These are phyloP conservation scores for Plasmodium inui DNA, from an alignment of 169 alveolate species.

Conservation along the genomic window DNA sequence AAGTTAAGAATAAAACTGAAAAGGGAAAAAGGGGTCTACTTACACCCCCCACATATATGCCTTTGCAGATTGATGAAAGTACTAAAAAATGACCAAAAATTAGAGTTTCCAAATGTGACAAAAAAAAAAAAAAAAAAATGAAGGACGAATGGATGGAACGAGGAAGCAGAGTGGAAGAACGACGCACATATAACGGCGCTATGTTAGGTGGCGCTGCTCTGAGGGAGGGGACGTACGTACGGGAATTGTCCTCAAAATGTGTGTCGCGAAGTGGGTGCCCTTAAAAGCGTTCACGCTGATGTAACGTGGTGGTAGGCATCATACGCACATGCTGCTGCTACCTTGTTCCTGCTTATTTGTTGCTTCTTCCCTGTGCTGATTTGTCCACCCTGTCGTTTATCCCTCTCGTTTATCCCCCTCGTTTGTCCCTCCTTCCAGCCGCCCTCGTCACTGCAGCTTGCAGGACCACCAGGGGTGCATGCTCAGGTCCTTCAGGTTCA, in stretches of 20 bases:
- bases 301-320: background rate
- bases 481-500: constrained; percentile 58
- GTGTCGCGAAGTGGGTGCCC: background rate
- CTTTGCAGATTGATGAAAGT: background rate
- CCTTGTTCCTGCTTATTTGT: background rate
- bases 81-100: constrained; percentile 1
- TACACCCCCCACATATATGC: background rate
- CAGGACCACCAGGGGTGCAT: constrained; percentile 74
- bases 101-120: background rate
- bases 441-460: constrained; percentile 11
- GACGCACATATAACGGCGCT: background rate
- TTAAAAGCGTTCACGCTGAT: background rate
- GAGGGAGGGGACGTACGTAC: background rate
- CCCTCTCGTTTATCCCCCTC: too few relatives aligned
- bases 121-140: background rate
- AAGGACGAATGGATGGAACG: background rate
- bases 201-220: background rate
- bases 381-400: too few relatives aligned
- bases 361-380: background rate
- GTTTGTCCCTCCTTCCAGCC: background rate
- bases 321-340: background rate
- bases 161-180: background rate
- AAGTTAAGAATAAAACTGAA: background rate
- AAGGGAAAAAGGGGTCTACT: background rate
- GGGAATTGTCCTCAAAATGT: background rate